Conservation (phyloP, 129 eudicot genomes). For the Flaveria bidentis region DNA sequence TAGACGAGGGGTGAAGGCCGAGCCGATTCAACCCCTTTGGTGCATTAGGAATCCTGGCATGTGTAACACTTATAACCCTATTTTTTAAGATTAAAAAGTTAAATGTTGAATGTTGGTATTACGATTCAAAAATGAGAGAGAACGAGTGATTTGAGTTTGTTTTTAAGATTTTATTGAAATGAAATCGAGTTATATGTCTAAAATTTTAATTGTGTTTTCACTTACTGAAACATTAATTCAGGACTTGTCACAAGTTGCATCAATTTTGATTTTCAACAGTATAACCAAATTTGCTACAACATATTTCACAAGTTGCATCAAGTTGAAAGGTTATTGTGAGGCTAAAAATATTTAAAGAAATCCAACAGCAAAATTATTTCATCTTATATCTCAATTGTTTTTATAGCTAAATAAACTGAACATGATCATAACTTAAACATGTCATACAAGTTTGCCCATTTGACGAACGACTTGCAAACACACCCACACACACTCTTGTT, state of each 20-base stretch:
- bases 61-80: conserved; percentile 68
- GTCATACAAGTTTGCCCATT: conserved; percentile 21
- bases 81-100: not conserved
- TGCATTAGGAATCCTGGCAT: conserved; percentile 80
- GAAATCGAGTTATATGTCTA: conserved; percentile 1
- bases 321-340: not conserved
- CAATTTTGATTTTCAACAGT: not conserved
- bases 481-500: conserved; percentile 30
- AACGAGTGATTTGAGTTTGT: conserved; percentile 18
- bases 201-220: not conserved
- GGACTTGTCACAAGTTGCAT: too few species aligned
- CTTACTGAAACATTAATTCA: too few species aligned
- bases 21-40: conserved; percentile 97
- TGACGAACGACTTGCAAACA: conserved; percentile 27
- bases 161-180: conserved; percentile 14
- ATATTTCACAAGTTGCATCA: not conserved
- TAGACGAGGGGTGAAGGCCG: conserved; percentile 73
- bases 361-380: not conserved
- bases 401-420: not conserved
- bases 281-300: not conserved
- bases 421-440: not conserved
- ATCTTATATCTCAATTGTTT: not conserved
- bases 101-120: conserved; percentile 11
- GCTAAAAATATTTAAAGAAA: not conserved
- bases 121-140: conserved; percentile 9